Evolutionary conservation across 140 eudicot species (phyloP), one percentile per base, ranked within the genome.

Genomic region (Cichorium intybus): DNA sequence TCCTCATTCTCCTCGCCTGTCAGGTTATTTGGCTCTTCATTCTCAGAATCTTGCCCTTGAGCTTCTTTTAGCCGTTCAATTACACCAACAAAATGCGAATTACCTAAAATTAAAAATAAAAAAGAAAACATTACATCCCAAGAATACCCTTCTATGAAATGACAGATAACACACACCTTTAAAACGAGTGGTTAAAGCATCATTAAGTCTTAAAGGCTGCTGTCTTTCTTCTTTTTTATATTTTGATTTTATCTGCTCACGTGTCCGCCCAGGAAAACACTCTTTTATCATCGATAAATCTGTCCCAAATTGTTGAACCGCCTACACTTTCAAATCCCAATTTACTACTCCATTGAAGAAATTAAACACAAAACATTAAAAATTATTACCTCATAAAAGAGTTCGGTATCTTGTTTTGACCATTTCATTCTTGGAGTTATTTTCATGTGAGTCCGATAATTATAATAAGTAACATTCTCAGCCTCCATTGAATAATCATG

Each of bases 351-450:
- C n/a, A n/a, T n/a, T n/a, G n/a, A n/a, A n/a, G n/a, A n/a, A n/a
- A n/a, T n/a, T n/a, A n/a, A n/a, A n/a, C n/a, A n/a, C n/a, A n/a
- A n/a, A n/a, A n/a, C n/a, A n/a, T n/a, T 39, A 0, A 2, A 10
- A 10, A 1, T 10, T 5, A 8, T 43, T 76, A 92, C 98, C 98
- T 88, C 75, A 26, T 83, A 92, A 63, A 92, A 92, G 70, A 81
- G 72, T 68, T 88, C 89, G 0, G 96, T 92, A 73, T 92, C 98
- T 80, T 85, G 92, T 70, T 83, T 87, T 37, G 95, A 57, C 96
- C 96, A 92, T 71, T 79, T 88, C 77, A 64, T 47, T 50, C 71
- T 78, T 10, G 82, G 88, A 54, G 87, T 77, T 77, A 48, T 81
- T 58, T 79, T 75, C 92, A 79, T 83, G 74, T 73, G 72, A 50